Evolutionary conservation across 352 stramenopile genomes (phyloP), one percentile per base, ranked within the genome.

Genomic region (Pythium phragmiticola): DNA sequence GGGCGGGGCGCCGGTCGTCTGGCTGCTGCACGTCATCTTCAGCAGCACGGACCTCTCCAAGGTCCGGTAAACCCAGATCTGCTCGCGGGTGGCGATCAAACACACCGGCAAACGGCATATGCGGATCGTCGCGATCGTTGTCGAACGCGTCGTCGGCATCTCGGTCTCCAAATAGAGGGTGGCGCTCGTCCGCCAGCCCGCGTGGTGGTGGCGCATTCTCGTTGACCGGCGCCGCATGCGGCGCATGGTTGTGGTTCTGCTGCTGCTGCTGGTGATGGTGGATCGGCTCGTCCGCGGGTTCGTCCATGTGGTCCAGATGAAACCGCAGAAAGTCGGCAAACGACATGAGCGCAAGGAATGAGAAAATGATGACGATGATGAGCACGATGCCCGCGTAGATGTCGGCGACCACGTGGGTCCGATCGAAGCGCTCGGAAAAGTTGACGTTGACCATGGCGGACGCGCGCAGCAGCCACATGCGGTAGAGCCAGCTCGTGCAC

Each of bases 321-420:
- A 97, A 97, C 57, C 92, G 77, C 57, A 97, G 72, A 63, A 98
- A 98, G 62, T 97, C 92, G 6, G 88, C 85, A 68, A 97, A 97
- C 42, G 90, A 98, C 93, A 98, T 98, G 23, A 98, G 72, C 65
- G 87, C 89, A 33, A 98, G 74, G 73, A 98, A 98, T 51, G 87
- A 97, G 61, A 98, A 94, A 9, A 98, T 87, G 64, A 98, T 94
- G 53, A 88, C 88, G 23, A 96, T 78, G 43, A 94, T 88, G 57
- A 98, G 76, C 21, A 98, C 80, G 3, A 93, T 83, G 33, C 94
- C 94, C 7, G 88, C 88, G 53, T 96, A 95, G 39, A 92, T 88
- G 72, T 98, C 94, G 2, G 69, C 73, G 11, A 94, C 60, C 6
- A 96, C 69, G 41, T 96, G 80, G 48, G 74, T n/a, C 23, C 57